Base-by-base conservation (phyloP, 768 basidiomycete genomes). In the Multifurca ochricompacta region DNA sequence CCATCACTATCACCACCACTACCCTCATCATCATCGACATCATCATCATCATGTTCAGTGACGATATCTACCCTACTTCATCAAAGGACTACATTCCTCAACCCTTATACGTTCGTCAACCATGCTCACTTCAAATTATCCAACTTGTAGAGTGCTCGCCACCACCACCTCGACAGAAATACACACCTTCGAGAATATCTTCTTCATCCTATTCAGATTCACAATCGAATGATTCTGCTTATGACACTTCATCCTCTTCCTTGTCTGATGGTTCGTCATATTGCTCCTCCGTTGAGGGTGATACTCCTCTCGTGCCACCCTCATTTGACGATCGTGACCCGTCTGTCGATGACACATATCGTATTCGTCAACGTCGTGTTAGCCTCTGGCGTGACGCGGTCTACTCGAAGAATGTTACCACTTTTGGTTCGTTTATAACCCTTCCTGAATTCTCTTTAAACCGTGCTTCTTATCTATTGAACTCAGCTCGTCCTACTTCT, bases 371-470 rank as follows among this genome's bases (percentile, higher is more conserved):
- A 74, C 80, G 76, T 63, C 82, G 87, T 57, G 81, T 90, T 52
- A 74, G 81, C 19, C 76, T 77, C 13, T 90, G 87, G 87, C 74
- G 86, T 54, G 81, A 86, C 42, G 41, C 58, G 42, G 70, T 74
- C 60, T 78, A 74, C 61, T 70, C 73, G 27, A 71, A 74, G 42
- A 72, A 77, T 35, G 62, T 11, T 25, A 7, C 51, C 16, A 1
- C 9, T 31, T 55, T 31, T 3, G 46, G 58, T 59, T 30, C 37
- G 60, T 59, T 6, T 28, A 9, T 44, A 21, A 11, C 43, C 52
- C 21, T 30, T 32, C n/a, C 2, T 16, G 32, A 23, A 7, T 11
- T 14, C 10, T 14, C n/a, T 27, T 14, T 16, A 30, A 9, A 7
- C 19, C 21, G 37, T 46, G n/a, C 37, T 46, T 49, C 54, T 51